phyloP scores from a whole-genome alignment of 805 yeast species.

The Priceomyces castillae region DNA sequence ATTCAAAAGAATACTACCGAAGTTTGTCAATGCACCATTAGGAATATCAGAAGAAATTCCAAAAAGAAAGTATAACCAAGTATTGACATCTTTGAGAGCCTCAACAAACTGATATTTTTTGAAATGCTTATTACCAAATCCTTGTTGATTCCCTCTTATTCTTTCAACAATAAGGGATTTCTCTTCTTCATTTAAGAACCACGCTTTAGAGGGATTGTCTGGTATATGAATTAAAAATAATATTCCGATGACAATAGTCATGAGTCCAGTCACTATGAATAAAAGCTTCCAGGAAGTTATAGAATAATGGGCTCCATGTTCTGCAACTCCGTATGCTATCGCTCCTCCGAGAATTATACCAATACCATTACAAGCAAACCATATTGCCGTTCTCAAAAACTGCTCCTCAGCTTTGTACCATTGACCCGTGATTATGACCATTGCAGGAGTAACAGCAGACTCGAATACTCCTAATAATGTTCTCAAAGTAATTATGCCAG shows the following conservation, averaged over 20 bases:
- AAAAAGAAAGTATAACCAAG: conserved; percentile 32
- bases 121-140: conserved; percentile 39
- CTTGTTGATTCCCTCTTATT: conserved; percentile 36
- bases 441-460: conserved; percentile 39
- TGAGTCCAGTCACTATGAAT: conserved; percentile 57
- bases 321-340: conserved; percentile 53
- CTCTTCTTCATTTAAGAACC: conserved; percentile 38
- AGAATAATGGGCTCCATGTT: conserved; percentile 33
- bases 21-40: conserved; percentile 37
- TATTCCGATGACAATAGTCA: conserved; percentile 53
- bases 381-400: conserved; percentile 31
- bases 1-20: conserved; percentile 28
- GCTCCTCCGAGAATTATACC: conserved; percentile 39
- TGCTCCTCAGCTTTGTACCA: conserved; percentile 35
- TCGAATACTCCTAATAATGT: conserved; percentile 41
- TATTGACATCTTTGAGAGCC: conserved; percentile 33
- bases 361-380: conserved; percentile 36
- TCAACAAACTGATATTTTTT: conserved; percentile 37
- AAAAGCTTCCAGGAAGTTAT: conserved; percentile 59
- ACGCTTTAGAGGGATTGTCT: conserved; percentile 31
- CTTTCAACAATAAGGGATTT: conserved; percentile 30
- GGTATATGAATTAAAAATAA: conserved; percentile 46
- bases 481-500: conserved; percentile 39
- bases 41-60: conserved; percentile 30
- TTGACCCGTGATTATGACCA: conserved; percentile 34